phyloP scores from a whole-genome alignment of 352 stramenopile genomes.

The Pilasporangium apinafurcum region DNA sequence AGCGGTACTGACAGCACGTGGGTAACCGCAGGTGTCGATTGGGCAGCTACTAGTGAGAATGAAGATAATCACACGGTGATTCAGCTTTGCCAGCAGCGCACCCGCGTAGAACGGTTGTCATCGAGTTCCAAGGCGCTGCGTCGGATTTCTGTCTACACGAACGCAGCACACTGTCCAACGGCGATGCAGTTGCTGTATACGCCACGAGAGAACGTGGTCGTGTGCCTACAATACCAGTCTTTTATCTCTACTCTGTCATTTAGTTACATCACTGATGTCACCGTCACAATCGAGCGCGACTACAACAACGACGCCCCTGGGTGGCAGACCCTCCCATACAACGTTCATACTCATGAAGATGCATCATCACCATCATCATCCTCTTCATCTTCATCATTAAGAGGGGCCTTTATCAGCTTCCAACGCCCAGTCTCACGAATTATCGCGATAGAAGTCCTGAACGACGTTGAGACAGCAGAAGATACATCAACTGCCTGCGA shows the following conservation, averaged over 20 bases:
- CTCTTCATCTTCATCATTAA: no score
- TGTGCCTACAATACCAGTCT: conserved; percentile 18
- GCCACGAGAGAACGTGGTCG: conserved; percentile 11
- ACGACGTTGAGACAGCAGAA: conserved; percentile 5
- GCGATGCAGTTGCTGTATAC: neutral
- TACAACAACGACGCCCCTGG: conserved; percentile 38
- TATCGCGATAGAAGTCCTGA: conserved; percentile 22
- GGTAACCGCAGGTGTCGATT: conserved; percentile 27
- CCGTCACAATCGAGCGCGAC: conserved; percentile 27
- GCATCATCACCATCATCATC: conserved; percentile 6
- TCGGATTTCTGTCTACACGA: conserved; percentile 3
- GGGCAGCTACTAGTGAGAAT: conserved; percentile 5
- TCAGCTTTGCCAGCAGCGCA: conserved; percentile 16
- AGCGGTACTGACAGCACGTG: no score
- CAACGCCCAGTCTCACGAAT: conserved; percentile 26
- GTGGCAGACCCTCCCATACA: conserved; percentile 29
- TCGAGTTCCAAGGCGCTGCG: conserved; percentile 2
- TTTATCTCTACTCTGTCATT: conserved; percentile 9
- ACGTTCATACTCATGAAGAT: conserved; percentile 11
- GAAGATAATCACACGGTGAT: conserved; percentile 8
- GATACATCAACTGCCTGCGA: conserved; percentile 15
- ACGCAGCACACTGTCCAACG: conserved; percentile 1
- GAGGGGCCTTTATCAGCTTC: conserved; percentile 23
- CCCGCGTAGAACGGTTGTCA: conserved; percentile 18
- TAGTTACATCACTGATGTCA: conserved; percentile 39